Base-by-base conservation (phyloP, 2,329 filamentous ascomycete species). In the Pseudonectria buxi region DNA sequence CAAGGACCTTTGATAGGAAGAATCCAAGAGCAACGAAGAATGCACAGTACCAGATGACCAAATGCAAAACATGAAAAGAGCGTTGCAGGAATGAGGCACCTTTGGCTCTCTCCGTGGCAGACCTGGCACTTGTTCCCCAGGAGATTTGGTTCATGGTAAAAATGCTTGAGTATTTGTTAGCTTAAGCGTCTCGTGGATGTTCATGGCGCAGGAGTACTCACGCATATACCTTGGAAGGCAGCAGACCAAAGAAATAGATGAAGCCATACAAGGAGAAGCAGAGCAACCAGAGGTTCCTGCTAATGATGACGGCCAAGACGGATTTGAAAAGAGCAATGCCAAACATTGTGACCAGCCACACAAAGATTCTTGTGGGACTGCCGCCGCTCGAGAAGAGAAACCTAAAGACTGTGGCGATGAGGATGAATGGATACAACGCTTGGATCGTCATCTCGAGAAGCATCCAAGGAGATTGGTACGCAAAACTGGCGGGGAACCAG, bases 311-410 rank as follows among this genome's bases (percentile, higher is more conserved):
- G 4, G 40, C 40, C 24, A 43, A 31, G 18, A 18, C 24, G 15
- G 40, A 40, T 31, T 43, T 43, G 40, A 43, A 35, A 14, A 43
- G 29, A 14, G 40, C 40, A 22, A 43, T 35, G 24, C 40, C 37
- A n/a, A 43, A 43, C 33, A 43, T 37, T 25, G 40, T 40, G 34
- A 32, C 28, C 6, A 40, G 40, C 40, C 40, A 43, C 28, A 43
- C 37, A 9, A 43, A 24, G 22, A 32, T 33, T 10, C 40, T 26
- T 37, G 37, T 40, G 3, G 37, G 37, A 28, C 26, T 35, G 22
- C 27, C 33, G n/a, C 25, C 26, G n/a, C 37, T 36, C 10, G 40
- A 37, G 31, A 40, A 43, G 26, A 43, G 37, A 16, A 43, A 40
- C 28, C 34, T 33, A 7, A 43, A 43, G 32, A 43, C 37, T 18